Evolutionary conservation across 345 rosid species (phyloP), one percentile per base, ranked within the genome.

Genomic region (Gynandropsis gynandra): DNA sequence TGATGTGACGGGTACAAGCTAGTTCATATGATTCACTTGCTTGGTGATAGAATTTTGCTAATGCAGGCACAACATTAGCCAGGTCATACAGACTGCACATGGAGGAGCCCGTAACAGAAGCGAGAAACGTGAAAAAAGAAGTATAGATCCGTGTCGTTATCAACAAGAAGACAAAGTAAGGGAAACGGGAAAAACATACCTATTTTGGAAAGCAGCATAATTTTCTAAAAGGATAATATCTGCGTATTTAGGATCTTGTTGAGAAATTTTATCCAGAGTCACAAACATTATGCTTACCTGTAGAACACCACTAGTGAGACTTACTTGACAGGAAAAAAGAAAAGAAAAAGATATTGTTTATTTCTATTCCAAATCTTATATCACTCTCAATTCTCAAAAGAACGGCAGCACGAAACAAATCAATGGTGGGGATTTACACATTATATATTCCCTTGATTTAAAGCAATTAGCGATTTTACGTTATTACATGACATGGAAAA

Each of bases 1-100:
- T 85, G 73, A 92, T 92, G 74, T 80, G 92, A 42, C 89, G 90
- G 7, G 94, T 83, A 65, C 99, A 93, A 52, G 99, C 97, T 75
- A 82, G 94, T 68, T 88, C 98, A 71, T 92, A 88, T 63, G 90
- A 80, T 78, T 92, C 98, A 65, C 95, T 88, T 39, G 98, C 98
- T 76, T 85, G 99, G 73, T 93, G 97, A 73, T 93, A 93, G 60
- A 88, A 93, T 74, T 93, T 93, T 70, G 97, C 99, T 67, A 93
- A 78, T 12, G 85, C 85, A 16, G 97, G 90, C 50, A 93, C 95
- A 33, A 88, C 87, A 71, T 93, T 93, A 42, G 99, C 99, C 46
- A 93, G 78, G 64, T 93, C 97, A 76, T 88, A 93, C 69, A 88
- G 70, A 71, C 99, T 93, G 82, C 74, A 75, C 10, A 65, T 13